Base-by-base conservation (phyloP, 345 rosid genomes). In the Populus tremula region DNA sequence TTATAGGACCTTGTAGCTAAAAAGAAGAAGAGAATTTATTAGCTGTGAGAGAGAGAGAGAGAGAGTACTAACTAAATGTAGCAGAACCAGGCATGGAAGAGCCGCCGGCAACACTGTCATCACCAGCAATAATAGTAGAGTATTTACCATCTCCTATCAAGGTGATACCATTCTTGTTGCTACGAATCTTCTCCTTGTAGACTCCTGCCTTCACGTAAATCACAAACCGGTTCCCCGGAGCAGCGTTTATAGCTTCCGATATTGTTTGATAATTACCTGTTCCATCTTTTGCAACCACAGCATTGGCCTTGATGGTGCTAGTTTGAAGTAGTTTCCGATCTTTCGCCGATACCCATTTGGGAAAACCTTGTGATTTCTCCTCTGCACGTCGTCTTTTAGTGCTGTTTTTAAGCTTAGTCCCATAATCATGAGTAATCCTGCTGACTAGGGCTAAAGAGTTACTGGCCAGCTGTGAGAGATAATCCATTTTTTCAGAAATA, bases 81-180 rank as follows among this genome's bases (percentile, higher is more conserved):
- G 98, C 94, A 17, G 97, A 79, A 74, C 66, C 87, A 1, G 89
- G 83, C 83, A 87, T 85, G 71, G 95, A 84, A 72, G 89, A 65
- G 33, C 98, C 98, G n/a, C 86, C 84, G 10, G 78, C 79, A 14
- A 25, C 87, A 11, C 91, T 92, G 76, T 79, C 90, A 75, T 80
- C 89, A 3, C 89, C 87, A 1, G 80, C 78, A 65, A 94, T 87
- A 31, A 92, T 72, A 21, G 98, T 92, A 16, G 68, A 64, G 77
- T 91, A 84, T 83, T 91, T 94, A 2, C 97, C 97, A n/a, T 92
- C 98, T 70, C 98, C 98, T 6, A 92, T 85, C 88, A 94, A 83
- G 3, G 90, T 87, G 78, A 94, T 89, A 27, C 89, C 90, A 66
- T 89, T 89, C 81, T 85, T 89, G 8, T 76, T 75, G 8, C 86